Base-by-base conservation (phyloP, 305 asterid species). In the Fraxinus greggii region DNA sequence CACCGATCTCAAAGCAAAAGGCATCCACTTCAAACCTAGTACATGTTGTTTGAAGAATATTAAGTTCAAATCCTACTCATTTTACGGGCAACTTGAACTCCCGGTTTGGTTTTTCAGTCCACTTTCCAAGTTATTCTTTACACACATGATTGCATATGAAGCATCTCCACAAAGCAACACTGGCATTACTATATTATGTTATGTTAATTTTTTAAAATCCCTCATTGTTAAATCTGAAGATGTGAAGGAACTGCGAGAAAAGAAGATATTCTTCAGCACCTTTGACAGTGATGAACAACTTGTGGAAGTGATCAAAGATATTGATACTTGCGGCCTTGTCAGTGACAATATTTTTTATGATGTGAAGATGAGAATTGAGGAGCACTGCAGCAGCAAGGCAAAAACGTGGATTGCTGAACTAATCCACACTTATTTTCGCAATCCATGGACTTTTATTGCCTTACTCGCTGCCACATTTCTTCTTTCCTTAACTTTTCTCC, bases 1-100 rank as follows among this genome's bases (percentile, higher is more conserved):
- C 0, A 80, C 83, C 0, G 87, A 86, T 29, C 87, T 88, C 3
- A 84, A 86, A 75, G 83, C 87, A 4, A 88, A 86, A 81, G 91
- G 91, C 12, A 83, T 88, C 24, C 17, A 45, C 5, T 83, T 84
- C 75, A 29, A 33, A 3, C 85, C 82, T 3, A 84, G 84, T 38
- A 7, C 72, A 10, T 10, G 32, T 23, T 40, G 51, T 40, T 45
- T 82, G 63, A 86, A 12, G 19, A 51, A 80, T 32, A 76, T 88
- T 72, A 76, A 63, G 1, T 86, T 86, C 82, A 61, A 82, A n/a
- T 80, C 88, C 3, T 29, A 24, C 6, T 32, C 38, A 29, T 59
- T 72, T 28, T 75, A 40, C 28, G 86, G 83, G 0, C 32, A 12
- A 2, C 85, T 88, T 13, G 67, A 51, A 19, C 83, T 85, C 32